Evolutionary conservation across 306 rosid species (phyloP).

Genomic region (Corylus americana): DNA sequence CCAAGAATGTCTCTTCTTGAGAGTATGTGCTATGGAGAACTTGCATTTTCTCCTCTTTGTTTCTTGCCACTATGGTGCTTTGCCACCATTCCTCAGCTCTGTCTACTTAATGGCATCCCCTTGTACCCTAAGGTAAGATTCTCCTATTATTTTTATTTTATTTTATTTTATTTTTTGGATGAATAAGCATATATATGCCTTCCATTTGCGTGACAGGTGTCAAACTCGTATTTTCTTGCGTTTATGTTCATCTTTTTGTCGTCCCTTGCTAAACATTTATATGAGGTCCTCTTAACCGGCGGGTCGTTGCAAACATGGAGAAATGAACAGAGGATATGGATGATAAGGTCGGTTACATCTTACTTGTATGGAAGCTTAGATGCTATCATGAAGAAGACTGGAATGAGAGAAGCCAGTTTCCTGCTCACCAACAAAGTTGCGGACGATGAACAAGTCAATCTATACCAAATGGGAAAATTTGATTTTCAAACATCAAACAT

Average conservation of each 20-base stretch:
- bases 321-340: constrained; percentile 64
- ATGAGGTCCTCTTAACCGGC: constrained; percentile 51
- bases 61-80: constrained; percentile 57
- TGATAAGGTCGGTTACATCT: constrained; percentile 53
- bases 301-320: constrained; percentile 42
- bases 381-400: constrained; percentile 53
- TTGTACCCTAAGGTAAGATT: constrained; percentile 70
- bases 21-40: constrained; percentile 47
- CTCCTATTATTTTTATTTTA: constrained; percentile 5
- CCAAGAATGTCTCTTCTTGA: constrained; percentile 43
- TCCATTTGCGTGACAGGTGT: constrained; percentile 38
- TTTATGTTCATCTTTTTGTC: constrained; percentile 48
- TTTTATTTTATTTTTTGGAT: neutral
- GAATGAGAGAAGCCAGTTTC: constrained; percentile 54
- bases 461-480: constrained; percentile 50
- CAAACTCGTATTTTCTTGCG: constrained; percentile 40
- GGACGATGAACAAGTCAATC: constrained; percentile 37
- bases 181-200: neutral
- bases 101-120: constrained; percentile 55
- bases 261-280: constrained; percentile 27
- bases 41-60: constrained; percentile 30
- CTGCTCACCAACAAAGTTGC: constrained; percentile 60
- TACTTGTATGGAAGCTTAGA: constrained; percentile 55
- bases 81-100: constrained; percentile 61
- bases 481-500: constrained; percentile 54